Percentiles rank a stretch among this genome's conserved stretches.
phyloP scores from a whole-genome alignment of 2,329 filamentous ascomycete genomes.

The Parastagonospora nodorum region DNA sequence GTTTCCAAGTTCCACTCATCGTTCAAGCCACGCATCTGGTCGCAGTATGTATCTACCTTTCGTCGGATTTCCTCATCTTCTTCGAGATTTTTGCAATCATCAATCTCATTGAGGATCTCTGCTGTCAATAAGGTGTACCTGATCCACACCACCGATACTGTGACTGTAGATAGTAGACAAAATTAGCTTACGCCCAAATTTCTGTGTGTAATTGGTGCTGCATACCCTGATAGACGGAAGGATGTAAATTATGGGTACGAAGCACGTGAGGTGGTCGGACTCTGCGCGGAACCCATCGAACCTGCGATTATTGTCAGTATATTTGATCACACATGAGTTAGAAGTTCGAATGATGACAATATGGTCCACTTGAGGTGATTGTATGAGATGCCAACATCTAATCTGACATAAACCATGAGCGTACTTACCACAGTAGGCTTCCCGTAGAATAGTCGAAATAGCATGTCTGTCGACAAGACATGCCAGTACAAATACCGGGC shows the following conservation, averaged over 20 bases:
- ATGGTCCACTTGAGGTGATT: too few species aligned
- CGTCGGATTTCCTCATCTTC: slow-evolving; percentile 3
- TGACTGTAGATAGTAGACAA: too few species aligned
- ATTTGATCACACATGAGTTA: neutral
- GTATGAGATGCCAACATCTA: too few species aligned
- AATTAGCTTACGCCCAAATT: too few species aligned
- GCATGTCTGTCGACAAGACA: slow-evolving; percentile 24
- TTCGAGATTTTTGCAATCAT: slow-evolving; percentile 5
- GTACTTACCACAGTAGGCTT: slow-evolving; percentile 27
- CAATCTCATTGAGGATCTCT: slow-evolving; percentile 24
- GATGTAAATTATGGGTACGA: slow-evolving; percentile 21
- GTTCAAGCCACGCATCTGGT: slow-evolving; percentile 22
- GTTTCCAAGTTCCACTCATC: slow-evolving; percentile 27
- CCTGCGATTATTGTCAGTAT: neutral
- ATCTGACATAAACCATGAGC: too few species aligned
- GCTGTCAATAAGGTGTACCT: slow-evolving; percentile 25
- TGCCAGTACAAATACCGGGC: slow-evolving; percentile 32
- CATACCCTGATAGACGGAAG: slow-evolving; percentile 17
- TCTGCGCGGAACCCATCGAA: slow-evolving; percentile 22
- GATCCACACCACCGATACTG: slow-evolving; percentile 22
- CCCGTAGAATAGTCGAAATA: slow-evolving; percentile 35
- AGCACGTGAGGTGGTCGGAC: slow-evolving; percentile 28
- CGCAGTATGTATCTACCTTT: slow-evolving; percentile 24
- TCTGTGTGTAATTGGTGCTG: too few species aligned
- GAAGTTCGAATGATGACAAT: too few species aligned